phyloP scores from a whole-genome alignment of 1,139 yeast species.

The Yamadazyma sp. region DNA sequence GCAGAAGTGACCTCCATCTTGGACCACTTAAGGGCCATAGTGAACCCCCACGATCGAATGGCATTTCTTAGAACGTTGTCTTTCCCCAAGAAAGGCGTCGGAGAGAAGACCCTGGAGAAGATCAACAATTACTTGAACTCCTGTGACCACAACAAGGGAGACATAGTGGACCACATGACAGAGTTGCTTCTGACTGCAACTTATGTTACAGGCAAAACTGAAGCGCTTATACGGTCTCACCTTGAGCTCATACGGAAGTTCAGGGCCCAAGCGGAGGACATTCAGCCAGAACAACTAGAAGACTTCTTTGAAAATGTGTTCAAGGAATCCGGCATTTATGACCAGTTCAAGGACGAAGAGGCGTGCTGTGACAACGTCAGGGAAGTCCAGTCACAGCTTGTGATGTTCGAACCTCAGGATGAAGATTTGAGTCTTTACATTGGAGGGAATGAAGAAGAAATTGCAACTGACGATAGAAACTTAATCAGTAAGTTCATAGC shows the following conservation, averaged over 20 bases:
- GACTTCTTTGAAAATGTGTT: slow-evolving; percentile 28
- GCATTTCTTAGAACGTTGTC: slow-evolving; percentile 61
- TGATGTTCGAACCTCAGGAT: slow-evolving; percentile 49
- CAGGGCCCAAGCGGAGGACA: slow-evolving; percentile 15
- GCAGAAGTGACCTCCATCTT: slow-evolving; percentile 64
- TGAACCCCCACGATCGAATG: slow-evolving; percentile 55
- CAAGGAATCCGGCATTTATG: slow-evolving; percentile 29
- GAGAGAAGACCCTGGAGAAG: slow-evolving; percentile 50
- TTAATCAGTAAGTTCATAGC: slow-evolving; percentile 55
- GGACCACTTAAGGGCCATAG: slow-evolving; percentile 62
- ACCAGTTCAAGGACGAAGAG: slow-evolving; percentile 28
- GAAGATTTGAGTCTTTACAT: slow-evolving; percentile 37
- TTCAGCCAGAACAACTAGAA: slow-evolving; percentile 9
- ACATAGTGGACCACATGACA: slow-evolving; percentile 3
- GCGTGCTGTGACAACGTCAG: slow-evolving; percentile 34
- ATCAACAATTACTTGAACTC: slow-evolving; percentile 18
- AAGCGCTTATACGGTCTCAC: slow-evolving; percentile 17
- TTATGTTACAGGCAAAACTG: slow-evolving; percentile 9
- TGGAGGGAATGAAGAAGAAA: slow-evolving; percentile 22
- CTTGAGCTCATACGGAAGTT: slow-evolving; percentile 31
- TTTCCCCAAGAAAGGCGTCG: slow-evolving; percentile 71
- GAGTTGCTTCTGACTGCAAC: not conserved
- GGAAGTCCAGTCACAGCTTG: slow-evolving; percentile 45
- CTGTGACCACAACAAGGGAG: slow-evolving; percentile 3
- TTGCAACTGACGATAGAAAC: slow-evolving; percentile 22